phyloP scores from a whole-genome alignment of 2,329 filamentous ascomycete species.

The Epichloe baconii region DNA sequence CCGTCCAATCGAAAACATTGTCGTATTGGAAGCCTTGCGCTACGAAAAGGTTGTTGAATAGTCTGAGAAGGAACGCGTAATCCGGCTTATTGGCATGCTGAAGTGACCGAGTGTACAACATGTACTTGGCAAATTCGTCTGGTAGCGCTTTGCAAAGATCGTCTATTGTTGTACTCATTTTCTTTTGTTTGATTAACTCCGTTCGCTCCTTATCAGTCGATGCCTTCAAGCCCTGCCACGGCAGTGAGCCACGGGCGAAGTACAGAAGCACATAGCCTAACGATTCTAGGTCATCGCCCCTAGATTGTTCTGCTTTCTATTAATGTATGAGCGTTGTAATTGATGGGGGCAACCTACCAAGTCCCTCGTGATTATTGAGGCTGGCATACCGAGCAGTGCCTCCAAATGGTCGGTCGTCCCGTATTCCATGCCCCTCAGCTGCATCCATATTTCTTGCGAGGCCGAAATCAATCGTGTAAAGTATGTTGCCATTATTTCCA shows the following conservation, averaged over 20 bases:
- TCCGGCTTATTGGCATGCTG: constrained; percentile 41
- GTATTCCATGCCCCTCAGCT: neutral
- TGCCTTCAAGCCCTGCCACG: neutral
- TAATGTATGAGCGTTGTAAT: neutral
- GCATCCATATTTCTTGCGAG: constrained; percentile 39
- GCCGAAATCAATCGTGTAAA: constrained; percentile 98
- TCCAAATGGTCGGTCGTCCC: neutral
- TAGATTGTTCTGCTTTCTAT: neutral
- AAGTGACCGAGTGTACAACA: constrained; percentile 62
- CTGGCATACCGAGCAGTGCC: neutral
- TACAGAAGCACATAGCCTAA: constrained; percentile 2
- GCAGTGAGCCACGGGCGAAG: neutral
- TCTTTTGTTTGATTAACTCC: constrained; percentile 10
- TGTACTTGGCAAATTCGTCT: constrained; percentile 62
- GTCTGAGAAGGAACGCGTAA: constrained; percentile 63
- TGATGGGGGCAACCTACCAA: neutral
- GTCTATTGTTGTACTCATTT: constrained; percentile 46
- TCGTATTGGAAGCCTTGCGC: constrained; percentile 64
- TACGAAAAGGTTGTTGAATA: constrained; percentile 61
- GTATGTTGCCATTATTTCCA: constrained; percentile 95
- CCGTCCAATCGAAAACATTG: constrained; percentile 67
- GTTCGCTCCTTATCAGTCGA: constrained; percentile 50
- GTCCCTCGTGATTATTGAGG: constrained; percentile 1
- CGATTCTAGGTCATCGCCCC: constrained; percentile 3
- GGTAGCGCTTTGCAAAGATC: constrained; percentile 63